These are phyloP conservation scores for Mrakia gelida DNA, from an alignment of 768 basidiomycete species.

Conservation along the genomic window DNA sequence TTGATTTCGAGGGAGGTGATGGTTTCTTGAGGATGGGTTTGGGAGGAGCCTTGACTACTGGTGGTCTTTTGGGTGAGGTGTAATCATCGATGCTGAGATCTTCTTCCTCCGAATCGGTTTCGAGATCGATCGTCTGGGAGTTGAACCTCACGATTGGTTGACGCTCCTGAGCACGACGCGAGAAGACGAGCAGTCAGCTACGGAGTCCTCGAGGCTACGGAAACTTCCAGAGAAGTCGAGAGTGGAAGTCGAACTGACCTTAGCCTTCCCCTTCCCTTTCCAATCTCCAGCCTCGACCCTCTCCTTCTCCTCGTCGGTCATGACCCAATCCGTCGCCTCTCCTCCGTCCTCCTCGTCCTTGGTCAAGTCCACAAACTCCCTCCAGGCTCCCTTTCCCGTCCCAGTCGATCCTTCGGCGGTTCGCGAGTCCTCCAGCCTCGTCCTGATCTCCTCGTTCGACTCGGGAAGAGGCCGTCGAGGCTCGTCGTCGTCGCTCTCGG, in stretches of 20 bases:
- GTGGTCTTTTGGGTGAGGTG: not conserved
- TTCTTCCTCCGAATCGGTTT: not conserved
- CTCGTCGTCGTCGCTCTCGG: not conserved
- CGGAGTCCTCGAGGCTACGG: not conserved
- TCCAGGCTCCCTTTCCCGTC: not conserved
- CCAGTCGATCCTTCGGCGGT: not conserved
- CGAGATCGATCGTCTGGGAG: not conserved
- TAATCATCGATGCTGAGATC: not conserved
- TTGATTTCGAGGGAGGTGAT: not conserved
- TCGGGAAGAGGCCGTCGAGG: not conserved
- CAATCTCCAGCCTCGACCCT: not conserved
- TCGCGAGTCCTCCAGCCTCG: not conserved
- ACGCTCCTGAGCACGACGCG: not conserved
- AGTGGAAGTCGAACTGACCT: too few species aligned
- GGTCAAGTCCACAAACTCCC: not conserved
- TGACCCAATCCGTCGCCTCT: not conserved
- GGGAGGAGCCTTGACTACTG: not conserved
- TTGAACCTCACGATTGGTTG: not conserved
- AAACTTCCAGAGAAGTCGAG: not conserved
- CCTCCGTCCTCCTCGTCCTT: not conserved
- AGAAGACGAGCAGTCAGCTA: not conserved
- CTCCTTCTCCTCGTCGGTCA: not conserved
- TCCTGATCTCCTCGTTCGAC: not conserved
- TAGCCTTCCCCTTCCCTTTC: not conserved
- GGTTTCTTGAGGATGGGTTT: conserved; percentile 1